A percentile compares a stretch with the other conserved stretches of the same genome.
phyloP scores from a whole-genome alignment of 179 eudicot species.

The Drosera spatulata region DNA sequence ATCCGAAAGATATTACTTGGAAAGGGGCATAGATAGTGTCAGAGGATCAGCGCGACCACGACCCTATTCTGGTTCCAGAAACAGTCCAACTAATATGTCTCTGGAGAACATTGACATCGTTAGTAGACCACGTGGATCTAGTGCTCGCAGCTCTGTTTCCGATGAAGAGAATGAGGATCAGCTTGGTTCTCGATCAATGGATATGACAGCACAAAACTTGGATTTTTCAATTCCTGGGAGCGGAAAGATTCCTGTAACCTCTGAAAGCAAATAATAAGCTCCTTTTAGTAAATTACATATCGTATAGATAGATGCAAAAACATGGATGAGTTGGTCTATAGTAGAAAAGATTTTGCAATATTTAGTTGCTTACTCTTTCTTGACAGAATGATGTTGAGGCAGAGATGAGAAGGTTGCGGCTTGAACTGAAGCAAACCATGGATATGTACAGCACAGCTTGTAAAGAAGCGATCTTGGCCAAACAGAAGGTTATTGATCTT shows the following conservation, averaged over 20 bases:
- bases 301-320: too few species aligned
- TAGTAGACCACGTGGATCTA: constrained; percentile 7
- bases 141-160: constrained; percentile 16
- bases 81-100: constrained; percentile 10
- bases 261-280: constrained; percentile 8
- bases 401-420: constrained; percentile 34
- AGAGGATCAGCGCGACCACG: constrained; percentile 13
- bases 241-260: neutral
- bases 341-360: too few species aligned
- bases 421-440: constrained; percentile 35
- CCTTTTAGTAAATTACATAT: too few species aligned
- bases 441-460: constrained; percentile 42
- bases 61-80: constrained; percentile 8
- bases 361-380: neutral
- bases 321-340: too few species aligned
- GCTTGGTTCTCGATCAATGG: constrained; percentile 19
- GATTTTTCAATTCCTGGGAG: constrained; percentile 13
- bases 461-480: constrained; percentile 34
- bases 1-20: constrained; percentile 13
- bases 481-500: constrained; percentile 23
- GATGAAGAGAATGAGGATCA: constrained; percentile 24
- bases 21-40: constrained; percentile 14
- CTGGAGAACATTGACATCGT: constrained; percentile 14
- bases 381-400: constrained; percentile 24
- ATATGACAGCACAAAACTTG: constrained; percentile 13